Conservation (phyloP, 148 eudicot genomes). For the Silene conica region DNA sequence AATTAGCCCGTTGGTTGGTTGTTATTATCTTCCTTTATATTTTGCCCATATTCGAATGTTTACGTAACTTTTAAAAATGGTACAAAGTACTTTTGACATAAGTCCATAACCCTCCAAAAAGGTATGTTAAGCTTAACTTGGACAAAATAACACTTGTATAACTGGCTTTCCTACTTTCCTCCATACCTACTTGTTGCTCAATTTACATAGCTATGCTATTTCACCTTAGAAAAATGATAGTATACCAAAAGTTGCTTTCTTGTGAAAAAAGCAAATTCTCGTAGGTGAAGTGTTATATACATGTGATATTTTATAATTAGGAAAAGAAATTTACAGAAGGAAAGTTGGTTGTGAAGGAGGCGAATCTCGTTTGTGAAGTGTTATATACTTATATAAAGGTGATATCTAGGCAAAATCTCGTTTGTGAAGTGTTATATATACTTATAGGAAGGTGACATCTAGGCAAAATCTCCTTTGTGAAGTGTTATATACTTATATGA, state of each 20-base stretch:
- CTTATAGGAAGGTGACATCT: no score
- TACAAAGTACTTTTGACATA: slow-evolving; percentile 11
- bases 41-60: slow-evolving; percentile 24
- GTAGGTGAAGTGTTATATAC: no score
- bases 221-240: not conserved
- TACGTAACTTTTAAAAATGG: slow-evolving; percentile 19
- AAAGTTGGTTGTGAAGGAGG: no score
- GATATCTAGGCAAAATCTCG: no score
- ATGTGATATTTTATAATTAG: no score
- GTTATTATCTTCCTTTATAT: slow-evolving; percentile 7
- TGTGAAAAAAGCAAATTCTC: not conserved
- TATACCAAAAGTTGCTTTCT: not conserved
- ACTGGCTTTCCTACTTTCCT: slow-evolving; percentile 12
- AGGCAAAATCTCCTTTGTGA: no score
- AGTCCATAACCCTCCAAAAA: slow-evolving; percentile 18
- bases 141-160: slow-evolving; percentile 21
- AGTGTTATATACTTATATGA: no score
- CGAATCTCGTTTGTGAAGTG: no score
- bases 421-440: no score
- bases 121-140: slow-evolving; percentile 23
- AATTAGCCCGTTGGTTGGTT: slow-evolving; percentile 13
- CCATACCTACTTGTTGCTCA: slow-evolving; percentile 25
- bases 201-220: not conserved
- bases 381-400: no score
- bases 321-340: no score